Conservation (phyloP, 306 rosid genomes). For the Crotalaria pallida region DNA sequence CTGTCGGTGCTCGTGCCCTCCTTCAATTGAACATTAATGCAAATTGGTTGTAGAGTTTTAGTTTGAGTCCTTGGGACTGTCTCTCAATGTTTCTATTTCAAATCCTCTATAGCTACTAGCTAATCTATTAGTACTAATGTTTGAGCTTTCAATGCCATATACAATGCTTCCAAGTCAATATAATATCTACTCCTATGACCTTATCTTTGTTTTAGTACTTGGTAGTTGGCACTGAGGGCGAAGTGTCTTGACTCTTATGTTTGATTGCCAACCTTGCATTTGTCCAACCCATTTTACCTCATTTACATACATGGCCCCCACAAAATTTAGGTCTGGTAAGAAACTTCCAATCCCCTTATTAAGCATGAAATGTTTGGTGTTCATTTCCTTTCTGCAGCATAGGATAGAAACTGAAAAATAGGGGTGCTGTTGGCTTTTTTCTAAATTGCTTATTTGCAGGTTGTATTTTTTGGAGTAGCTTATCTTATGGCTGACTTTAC, state of each 20-base stretch:
- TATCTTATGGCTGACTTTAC: background rate
- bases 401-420: constrained; percentile 9
- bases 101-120: constrained; percentile 11
- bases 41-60: constrained; percentile 19
- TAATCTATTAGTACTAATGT: constrained; percentile 6
- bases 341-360: background rate
- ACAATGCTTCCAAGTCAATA: background rate
- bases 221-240: constrained; percentile 12
- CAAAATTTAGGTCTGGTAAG: constrained; percentile 9
- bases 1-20: too few relatives aligned
- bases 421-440: background rate
- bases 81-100: background rate
- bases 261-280: constrained; percentile 54
- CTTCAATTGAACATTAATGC: constrained; percentile 16
- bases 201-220: constrained; percentile 14
- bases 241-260: constrained; percentile 27
- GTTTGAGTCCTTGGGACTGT: constrained; percentile 10
- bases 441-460: constrained; percentile 9
- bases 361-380: constrained; percentile 3
- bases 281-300: constrained; percentile 31
- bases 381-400: constrained; percentile 11
- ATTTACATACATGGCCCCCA: background rate
- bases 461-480: background rate
- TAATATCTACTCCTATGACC: background rate
- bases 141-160: constrained; percentile 13